These are phyloP conservation scores for Elongisporangium anandrum DNA, from an alignment of 352 stramenopile genomes.

Conservation along the genomic window DNA sequence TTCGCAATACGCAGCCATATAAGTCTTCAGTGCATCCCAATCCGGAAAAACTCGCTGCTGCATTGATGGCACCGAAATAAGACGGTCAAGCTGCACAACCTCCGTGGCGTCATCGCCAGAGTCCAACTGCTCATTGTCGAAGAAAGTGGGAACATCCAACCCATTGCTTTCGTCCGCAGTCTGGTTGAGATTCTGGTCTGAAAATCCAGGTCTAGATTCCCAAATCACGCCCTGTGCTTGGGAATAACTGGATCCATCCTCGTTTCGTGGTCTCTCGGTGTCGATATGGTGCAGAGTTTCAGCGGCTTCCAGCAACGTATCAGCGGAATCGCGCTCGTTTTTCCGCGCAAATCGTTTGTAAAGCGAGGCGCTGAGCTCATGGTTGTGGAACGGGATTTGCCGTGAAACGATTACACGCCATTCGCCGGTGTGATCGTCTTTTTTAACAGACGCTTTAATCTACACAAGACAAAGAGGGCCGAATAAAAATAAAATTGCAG, in stretches of 20 bases:
- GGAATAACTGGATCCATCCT: background rate
- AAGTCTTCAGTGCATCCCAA: background rate
- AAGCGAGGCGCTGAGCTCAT: background rate
- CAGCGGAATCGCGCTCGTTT: background rate
- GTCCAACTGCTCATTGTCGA: background rate
- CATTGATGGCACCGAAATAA: background rate
- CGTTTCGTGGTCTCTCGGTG: background rate
- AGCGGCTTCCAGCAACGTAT: background rate
- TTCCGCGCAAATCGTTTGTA: background rate
- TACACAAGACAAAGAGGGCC: background rate
- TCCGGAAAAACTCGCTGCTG: background rate
- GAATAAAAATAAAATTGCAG: background rate
- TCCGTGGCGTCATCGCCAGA: background rate
- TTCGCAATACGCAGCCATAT: background rate
- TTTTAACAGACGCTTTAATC: background rate
- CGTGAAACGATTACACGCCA: background rate
- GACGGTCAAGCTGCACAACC: background rate
- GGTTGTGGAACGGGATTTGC: background rate
- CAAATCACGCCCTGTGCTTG: background rate
- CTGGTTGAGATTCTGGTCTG: background rate
- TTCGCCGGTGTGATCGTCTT: background rate
- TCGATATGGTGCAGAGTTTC: background rate
- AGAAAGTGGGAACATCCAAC: background rate
- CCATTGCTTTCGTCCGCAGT: background rate
- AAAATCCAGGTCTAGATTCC: background rate